Evolutionary conservation across 73 alveolate genomes (phyloP), one percentile per base, ranked within the genome.

Genomic region (Stentor roeselii): DNA sequence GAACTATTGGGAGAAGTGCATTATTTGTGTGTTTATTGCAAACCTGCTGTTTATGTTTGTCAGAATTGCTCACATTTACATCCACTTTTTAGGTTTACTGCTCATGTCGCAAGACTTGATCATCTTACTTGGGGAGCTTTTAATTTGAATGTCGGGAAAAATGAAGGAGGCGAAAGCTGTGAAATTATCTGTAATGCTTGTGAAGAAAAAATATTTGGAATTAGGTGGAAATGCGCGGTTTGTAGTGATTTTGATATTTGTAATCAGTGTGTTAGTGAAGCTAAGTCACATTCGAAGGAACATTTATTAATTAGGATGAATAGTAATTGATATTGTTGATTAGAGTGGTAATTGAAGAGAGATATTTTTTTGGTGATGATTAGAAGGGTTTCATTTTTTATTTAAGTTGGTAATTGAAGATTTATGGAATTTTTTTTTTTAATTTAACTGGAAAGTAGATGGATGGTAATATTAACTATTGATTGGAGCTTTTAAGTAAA

Each of bases 91-190:
- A 50, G 67, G 21, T 50, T 50, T 50, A 50, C 67, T 50, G 30
- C 6, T 11, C 30, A 50, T 50, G 67, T 50, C 67, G 67, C 67
- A 50, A 21, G 67, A 11, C 67, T 50, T 6, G 67, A 50, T 21
- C 67, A 50, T 21, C 67, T 50, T 6, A 50, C 67, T 21, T 50
- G 67, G 67, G 67, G 67, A 50, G 67, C 67, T 50, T 50, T 50
- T 50, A 50, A 50, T 50, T 50, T 50, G 6, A 50, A 21, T 50
- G 67, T 50, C 6, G 67, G 21, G 30, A 50, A 21, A 50, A 50
- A 11, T 50, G 67, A 50, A 11, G 67, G 21, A 21, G 67, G 67
- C 6, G 67, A 50, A 11, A 50, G 67, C 30, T 50, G 6, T 50
- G 67, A 50, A 11, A 50, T 50, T 50, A 50, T 50, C 6, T 50